Conservation (phyloP, 495 filamentous ascomycete species). For the Xylaria flabelliformis region DNA sequence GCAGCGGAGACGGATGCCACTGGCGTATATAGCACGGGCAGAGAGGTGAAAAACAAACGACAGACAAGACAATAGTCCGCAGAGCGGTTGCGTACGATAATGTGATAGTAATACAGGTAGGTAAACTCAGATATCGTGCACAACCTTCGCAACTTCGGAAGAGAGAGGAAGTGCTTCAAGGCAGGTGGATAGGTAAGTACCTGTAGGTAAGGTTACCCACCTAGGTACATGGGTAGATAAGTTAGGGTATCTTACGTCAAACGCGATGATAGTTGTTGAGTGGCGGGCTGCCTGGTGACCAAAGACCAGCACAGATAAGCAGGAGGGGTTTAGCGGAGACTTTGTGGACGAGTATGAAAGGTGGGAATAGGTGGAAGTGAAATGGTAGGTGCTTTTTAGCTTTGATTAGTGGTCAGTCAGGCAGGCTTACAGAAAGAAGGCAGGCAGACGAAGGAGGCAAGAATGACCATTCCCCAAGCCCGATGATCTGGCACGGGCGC, state of each 20-base stretch:
- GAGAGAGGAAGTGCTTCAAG: not conserved
- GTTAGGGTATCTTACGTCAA: slow-evolving; percentile 14
- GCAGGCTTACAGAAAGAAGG: not conserved
- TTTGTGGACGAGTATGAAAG: not conserved
- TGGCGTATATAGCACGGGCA: not conserved
- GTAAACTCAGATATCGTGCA: not conserved
- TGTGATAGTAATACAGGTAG: not conserved
- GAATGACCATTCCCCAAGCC: not conserved
- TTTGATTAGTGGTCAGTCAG: not conserved
- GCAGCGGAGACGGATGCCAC: not conserved
- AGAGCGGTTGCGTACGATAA: not conserved
- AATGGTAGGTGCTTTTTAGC: not conserved
- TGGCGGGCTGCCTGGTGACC: slow-evolving; percentile 15
- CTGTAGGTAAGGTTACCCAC: not conserved
- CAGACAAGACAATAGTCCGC: not conserved
- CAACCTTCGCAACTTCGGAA: not conserved
- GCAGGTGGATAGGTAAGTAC: not conserved
- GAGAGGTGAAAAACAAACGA: not conserved
- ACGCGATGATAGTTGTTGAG: not conserved
- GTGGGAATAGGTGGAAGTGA: not conserved
- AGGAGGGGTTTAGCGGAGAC: slow-evolving; percentile 16
- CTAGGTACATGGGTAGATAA: not conserved
- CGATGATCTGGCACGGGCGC: not conserved
- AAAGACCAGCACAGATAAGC: slow-evolving; percentile 19
- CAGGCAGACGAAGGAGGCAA: not conserved